phyloP scores from a whole-genome alignment of 106 monocot species.

The Gastrodia elata region DNA sequence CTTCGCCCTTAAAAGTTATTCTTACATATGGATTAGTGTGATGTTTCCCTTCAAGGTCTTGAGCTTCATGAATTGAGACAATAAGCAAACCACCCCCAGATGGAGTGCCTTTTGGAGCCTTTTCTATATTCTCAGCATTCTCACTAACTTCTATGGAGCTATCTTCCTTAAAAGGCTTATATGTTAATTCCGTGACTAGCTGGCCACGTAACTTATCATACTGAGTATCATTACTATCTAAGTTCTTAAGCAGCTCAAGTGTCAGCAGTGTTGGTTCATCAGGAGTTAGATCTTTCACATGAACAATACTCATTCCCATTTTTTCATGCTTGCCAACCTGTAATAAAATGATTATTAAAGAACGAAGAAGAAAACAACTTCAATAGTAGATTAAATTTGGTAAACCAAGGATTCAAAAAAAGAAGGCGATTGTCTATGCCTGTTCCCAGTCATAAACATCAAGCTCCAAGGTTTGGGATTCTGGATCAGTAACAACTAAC shows the following conservation, averaged over 20 bases:
- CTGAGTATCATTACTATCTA: slow-evolving; percentile 42
- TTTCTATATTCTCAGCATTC: slow-evolving; percentile 26
- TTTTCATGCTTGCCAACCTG: slow-evolving; percentile 82
- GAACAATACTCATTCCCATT: slow-evolving; percentile 77
- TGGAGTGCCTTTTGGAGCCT: slow-evolving; percentile 61
- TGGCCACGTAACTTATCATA: slow-evolving; percentile 50
- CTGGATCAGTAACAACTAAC: slow-evolving; percentile 65
- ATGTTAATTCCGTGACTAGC: slow-evolving; percentile 53
- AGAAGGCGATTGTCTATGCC: slow-evolving; percentile 18
- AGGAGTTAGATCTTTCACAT: slow-evolving; percentile 57
- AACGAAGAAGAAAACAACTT: neutral
- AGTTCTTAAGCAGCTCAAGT: slow-evolving; percentile 73
- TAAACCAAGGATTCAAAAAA: neutral
- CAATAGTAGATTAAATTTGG: neutral
- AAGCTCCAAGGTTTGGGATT: slow-evolving; percentile 70
- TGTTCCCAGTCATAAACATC: slow-evolving; percentile 89
- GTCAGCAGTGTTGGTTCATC: slow-evolving; percentile 57
- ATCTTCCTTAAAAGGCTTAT: slow-evolving; percentile 82
- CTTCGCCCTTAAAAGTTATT: slow-evolving; percentile 69
- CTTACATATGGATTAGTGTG: slow-evolving; percentile 80
- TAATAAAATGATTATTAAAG: neutral
- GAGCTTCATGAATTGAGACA: slow-evolving; percentile 75
- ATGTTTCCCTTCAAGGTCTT: slow-evolving; percentile 81
- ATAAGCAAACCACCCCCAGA: slow-evolving; percentile 74
- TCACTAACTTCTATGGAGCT: slow-evolving; percentile 24